Conservation (phyloP, 768 basidiomycete genomes). For the Hypholoma sublateritium region DNA sequence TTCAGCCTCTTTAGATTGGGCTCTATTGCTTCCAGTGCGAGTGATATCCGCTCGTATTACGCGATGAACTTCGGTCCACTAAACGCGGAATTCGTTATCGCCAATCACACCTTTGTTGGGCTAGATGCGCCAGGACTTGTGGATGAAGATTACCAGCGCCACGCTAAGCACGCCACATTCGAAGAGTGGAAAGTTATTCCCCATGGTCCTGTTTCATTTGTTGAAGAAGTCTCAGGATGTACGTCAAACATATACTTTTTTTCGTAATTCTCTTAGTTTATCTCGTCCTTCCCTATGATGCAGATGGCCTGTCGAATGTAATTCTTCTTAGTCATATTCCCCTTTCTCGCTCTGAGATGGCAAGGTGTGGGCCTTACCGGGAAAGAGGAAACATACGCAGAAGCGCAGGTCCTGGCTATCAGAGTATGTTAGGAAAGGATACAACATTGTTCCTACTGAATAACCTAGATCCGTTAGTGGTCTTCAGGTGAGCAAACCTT, state of each 20-base stretch:
- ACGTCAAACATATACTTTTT: conserved; percentile 9
- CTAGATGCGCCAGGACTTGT: conserved; percentile 79
- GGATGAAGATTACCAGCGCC: conserved; percentile 76
- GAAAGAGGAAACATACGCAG: conserved; percentile 72
- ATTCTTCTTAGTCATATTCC: conserved; percentile 89
- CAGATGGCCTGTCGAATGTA: conserved; percentile 40
- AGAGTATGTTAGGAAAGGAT: conserved; percentile 78
- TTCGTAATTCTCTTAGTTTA: conserved; percentile 2
- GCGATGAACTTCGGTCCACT: conserved; percentile 63
- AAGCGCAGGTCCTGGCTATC: conserved; percentile 80
- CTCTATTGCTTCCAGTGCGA: conserved; percentile 46
- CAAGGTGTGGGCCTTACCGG: conserved; percentile 74
- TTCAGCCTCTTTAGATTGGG: conserved; percentile 45
- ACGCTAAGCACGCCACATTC: conserved; percentile 47
- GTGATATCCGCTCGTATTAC: conserved; percentile 59
- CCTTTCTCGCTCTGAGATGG: conserved; percentile 70
- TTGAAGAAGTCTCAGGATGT: conserved; percentile 46
- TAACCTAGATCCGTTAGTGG: conserved; percentile 57
- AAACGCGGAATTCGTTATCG: conserved; percentile 59
- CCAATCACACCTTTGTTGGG: conserved; percentile 71
- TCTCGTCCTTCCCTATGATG: conserved; percentile 1
- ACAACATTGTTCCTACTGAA: conserved; percentile 74
- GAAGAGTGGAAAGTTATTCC: conserved; percentile 54
- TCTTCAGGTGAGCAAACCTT: conserved; percentile 64
- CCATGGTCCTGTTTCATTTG: conserved; percentile 60